A percentile compares a stretch with the other conserved stretches of the same genome.
Evolutionary conservation across 2,329 filamentous ascomycete species (phyloP).

Genomic region (Curvularia verruculosa): DNA sequence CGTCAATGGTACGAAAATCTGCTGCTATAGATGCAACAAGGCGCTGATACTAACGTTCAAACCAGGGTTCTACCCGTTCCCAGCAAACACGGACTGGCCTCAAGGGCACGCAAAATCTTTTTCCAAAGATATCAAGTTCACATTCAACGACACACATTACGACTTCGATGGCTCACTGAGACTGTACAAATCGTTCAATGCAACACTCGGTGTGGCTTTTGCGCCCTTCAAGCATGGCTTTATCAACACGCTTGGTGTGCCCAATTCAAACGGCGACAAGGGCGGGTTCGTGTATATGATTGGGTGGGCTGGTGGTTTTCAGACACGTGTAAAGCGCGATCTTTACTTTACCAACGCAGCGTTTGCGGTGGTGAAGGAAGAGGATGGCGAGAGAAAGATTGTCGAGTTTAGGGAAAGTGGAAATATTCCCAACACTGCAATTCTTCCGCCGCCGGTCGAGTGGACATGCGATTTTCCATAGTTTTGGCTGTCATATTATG

Average conservation of each 20-base stretch:
- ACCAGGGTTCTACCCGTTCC: conserved; percentile 42
- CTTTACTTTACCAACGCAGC: conserved; percentile 42
- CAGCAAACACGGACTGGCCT: conserved; percentile 40
- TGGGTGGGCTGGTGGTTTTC: conserved; percentile 42
- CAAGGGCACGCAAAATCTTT: conserved; percentile 31
- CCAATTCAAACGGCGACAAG: conserved; percentile 39
- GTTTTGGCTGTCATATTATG: background rate
- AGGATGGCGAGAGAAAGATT: conserved; percentile 34
- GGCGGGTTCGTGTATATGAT: conserved; percentile 43
- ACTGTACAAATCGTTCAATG: conserved; percentile 39
- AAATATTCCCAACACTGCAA: conserved; percentile 40
- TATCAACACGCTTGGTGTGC: conserved; percentile 35
- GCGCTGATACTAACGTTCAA: background rate
- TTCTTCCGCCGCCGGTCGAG: conserved; percentile 28
- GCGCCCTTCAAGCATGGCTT: conserved; percentile 40
- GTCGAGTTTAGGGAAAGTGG: conserved; percentile 41
- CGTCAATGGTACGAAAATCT: conserved; percentile 30
- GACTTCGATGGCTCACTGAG: conserved; percentile 36
- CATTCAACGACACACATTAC: conserved; percentile 43
- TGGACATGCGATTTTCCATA: conserved; percentile 33
- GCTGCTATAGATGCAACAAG: background rate
- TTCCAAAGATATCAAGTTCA: conserved; percentile 35
- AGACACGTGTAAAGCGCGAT: conserved; percentile 25
- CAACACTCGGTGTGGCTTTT: conserved; percentile 34
- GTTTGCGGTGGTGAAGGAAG: conserved; percentile 38